These are phyloP conservation scores for Arabidopsis suecica DNA, from an alignment of 345 rosid species.

Conservation along the genomic window DNA sequence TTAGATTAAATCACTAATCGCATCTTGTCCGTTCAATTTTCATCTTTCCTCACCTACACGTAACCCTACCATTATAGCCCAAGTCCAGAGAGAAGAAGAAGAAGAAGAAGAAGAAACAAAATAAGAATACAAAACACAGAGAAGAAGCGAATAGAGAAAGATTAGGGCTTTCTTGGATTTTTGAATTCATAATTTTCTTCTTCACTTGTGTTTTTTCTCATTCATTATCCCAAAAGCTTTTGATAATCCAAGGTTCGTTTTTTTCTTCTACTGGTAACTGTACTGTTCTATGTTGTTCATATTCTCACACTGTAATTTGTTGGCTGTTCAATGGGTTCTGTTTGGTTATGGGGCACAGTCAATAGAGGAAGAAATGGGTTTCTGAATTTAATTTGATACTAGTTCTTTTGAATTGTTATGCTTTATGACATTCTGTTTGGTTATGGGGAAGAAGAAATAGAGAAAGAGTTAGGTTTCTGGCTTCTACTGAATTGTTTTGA, in stretches of 20 bases:
- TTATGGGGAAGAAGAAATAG: not conserved
- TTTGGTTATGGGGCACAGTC: too few species aligned
- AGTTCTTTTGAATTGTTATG: too few species aligned
- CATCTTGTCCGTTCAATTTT: conserved; percentile 27
- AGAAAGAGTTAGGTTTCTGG: not conserved
- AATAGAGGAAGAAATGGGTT: too few species aligned
- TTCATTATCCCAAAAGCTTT: not conserved
- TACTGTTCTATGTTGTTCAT: not conserved
- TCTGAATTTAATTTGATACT: too few species aligned
- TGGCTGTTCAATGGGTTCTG: not conserved
- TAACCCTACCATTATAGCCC: conserved; percentile 30
- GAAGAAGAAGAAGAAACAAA: not conserved
- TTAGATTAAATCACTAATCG: conserved; percentile 21
- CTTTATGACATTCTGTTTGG: conserved; percentile 3
- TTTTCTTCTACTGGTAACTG: conserved; percentile 9
- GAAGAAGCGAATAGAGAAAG: conserved; percentile 34
- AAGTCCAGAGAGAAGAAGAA: conserved; percentile 9
- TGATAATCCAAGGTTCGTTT: conserved; percentile 30
- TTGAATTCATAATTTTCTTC: conserved; percentile 8
- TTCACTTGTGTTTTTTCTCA: conserved; percentile 14
- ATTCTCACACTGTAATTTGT: conserved; percentile 2
- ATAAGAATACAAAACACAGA: conserved; percentile 26
- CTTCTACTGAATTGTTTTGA: not conserved
- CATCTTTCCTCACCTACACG: conserved; percentile 29
- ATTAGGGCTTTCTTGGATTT: conserved; percentile 39